Evolutionary conservation across 2,329 filamentous ascomycete species (phyloP).

Genomic region (Claviceps humidiphila): DNA sequence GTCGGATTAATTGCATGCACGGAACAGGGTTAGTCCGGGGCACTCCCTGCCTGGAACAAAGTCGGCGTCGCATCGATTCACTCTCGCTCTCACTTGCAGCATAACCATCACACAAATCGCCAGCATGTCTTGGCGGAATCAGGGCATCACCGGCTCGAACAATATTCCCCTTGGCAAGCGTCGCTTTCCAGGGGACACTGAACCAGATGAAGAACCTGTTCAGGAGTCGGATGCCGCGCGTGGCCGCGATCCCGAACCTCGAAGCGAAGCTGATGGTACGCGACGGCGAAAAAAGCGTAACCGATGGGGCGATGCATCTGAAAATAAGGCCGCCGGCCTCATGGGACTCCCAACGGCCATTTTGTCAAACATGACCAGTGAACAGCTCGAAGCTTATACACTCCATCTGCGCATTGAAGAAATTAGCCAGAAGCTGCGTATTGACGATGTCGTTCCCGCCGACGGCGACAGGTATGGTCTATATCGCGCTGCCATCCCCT

Average conservation of each 20-base stretch:
- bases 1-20: background rate
- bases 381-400: conserved; percentile 95
- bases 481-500: background rate
- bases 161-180: conserved; percentile 89
- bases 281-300: conserved; percentile 96
- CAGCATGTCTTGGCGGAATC: conserved; percentile 53
- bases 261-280: conserved; percentile 57
- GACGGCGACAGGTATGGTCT: conserved; percentile 78
- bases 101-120: background rate
- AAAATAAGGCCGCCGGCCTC: conserved; percentile 96
- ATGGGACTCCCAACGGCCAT: conserved; percentile 97
- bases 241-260: conserved; percentile 79
- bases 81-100: background rate
- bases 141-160: conserved; percentile 93
- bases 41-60: background rate
- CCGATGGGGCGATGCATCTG: conserved; percentile 90
- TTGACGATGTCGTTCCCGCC: conserved; percentile 95
- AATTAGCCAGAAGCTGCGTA: conserved; percentile 97
- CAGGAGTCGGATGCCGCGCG: conserved; percentile 54
- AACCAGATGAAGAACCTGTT: conserved; percentile 16
- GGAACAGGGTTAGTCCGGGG: conserved; percentile 2
- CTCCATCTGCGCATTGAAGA: conserved; percentile 95
- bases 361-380: conserved; percentile 92
- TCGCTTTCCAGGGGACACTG: conserved; percentile 60
- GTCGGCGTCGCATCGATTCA: background rate